Conservation (phyloP, 2,329 filamentous ascomycete species). For the Fusarium euwallaceae region DNA sequence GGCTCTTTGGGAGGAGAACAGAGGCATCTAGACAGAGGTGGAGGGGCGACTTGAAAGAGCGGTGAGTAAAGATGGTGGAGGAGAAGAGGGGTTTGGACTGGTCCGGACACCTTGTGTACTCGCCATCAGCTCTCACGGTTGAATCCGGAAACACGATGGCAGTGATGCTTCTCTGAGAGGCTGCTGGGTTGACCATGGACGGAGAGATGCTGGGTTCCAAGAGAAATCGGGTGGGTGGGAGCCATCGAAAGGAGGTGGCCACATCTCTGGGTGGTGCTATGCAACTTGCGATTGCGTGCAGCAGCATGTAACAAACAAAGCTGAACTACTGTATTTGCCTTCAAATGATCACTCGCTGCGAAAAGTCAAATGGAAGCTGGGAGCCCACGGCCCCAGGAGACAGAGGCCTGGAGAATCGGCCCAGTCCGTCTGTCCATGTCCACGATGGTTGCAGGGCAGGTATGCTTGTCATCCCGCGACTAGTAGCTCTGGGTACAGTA, state of each 20-base stretch:
- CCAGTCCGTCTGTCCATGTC: conserved; percentile 10
- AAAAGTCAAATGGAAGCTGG: conserved; percentile 13
- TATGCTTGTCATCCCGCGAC: conserved; percentile 40
- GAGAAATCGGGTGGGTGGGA: conserved; percentile 19
- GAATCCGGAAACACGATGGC: conserved; percentile 25
- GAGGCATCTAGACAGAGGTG: conserved; percentile 10
- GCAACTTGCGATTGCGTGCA: conserved; percentile 46
- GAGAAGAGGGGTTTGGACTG: conserved; percentile 40
- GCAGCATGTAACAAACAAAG: conserved; percentile 18
- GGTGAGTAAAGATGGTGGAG: conserved; percentile 44
- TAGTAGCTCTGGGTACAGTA: conserved; percentile 23
- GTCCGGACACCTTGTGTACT: conserved; percentile 23
- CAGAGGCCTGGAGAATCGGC: conserved; percentile 13
- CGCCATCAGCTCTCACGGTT: conserved; percentile 24
- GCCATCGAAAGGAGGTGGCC: conserved; percentile 25
- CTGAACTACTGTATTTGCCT: conserved; percentile 1
- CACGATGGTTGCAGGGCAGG: conserved; percentile 31
- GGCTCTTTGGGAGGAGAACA: conserved; percentile 30
- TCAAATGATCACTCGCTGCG: conserved; percentile 9
- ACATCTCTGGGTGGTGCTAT: conserved; percentile 42
- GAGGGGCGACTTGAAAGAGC: conserved; percentile 40
- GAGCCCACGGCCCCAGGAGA: conserved; percentile 13
- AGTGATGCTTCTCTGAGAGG: conserved; percentile 10
- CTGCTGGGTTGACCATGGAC: conserved; percentile 8
- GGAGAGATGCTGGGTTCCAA: conserved; percentile 1